Base-by-base conservation (phyloP, 2,329 filamentous ascomycete genomes). In the Arthrobotrys entomopaga region DNA sequence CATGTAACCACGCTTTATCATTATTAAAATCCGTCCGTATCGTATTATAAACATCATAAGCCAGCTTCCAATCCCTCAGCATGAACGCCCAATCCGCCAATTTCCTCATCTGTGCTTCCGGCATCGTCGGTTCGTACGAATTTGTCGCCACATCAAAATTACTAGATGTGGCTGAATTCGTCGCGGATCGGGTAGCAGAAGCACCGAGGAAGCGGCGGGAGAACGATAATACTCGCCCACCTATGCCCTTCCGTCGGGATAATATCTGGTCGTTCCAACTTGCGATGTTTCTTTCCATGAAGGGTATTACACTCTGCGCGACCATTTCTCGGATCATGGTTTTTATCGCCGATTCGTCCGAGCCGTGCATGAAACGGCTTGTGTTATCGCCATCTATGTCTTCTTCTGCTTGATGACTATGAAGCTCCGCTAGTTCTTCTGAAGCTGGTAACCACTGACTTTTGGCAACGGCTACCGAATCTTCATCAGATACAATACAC, bases 231-330 rank as follows among this genome's bases (percentile, higher is more conserved):
- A 99, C 94, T n/a, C 93, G 88, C 10, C 96, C 96, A 65, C 91
- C 91, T 54, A 99, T 86, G 13, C 96, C 96, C 79, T 92, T 89
- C 67, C 96, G 87, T 70, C 92, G 87, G 11, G 96, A 97, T 15
- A 94, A 93, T 24, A 98, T 91, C 81, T 98, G 94, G 79, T 99
- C 95, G 79, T 99, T 99, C 96, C 95, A 99, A 3, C 93, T 85
- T 4, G 92, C 90, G 10, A 96, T 87, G 77, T 91, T 89, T 65
- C 94, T 90, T 82, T 99, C 95, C 96, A 99, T 99, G 46, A 91
- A 93, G 0, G 96, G 95, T 66, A 99, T 86, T 60, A 99, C 89
- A 0, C 94, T 98, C 80, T 98, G 94, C 0, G 91, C 95, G 6
- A 97, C 91, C 85, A 99, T 91, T 81, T 99, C 96, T 34, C 95